Conservation (phyloP, 2,329 filamentous ascomycete genomes). For the Fusarium torulosum region DNA sequence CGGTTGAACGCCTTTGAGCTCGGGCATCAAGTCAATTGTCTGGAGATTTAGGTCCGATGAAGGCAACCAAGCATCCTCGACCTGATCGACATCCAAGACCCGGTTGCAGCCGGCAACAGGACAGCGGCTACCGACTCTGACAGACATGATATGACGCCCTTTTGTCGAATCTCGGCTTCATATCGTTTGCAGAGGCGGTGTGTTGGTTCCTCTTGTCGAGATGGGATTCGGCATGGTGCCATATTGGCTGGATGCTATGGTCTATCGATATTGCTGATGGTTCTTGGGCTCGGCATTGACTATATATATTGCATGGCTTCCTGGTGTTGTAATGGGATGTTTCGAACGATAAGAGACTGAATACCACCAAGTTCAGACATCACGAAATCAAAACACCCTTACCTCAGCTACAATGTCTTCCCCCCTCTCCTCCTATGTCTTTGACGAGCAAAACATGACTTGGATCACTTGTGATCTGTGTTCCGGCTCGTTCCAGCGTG, state of each 20-base stretch:
- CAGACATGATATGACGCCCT: slow-evolving; percentile 21
- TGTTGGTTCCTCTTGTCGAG: slow-evolving; percentile 22
- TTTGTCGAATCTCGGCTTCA: slow-evolving; percentile 15
- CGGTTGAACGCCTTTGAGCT: slow-evolving; percentile 30
- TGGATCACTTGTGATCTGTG: slow-evolving; percentile 47
- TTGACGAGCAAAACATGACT: slow-evolving; percentile 45
- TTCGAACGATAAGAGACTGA: slow-evolving; percentile 3
- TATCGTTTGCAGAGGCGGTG: slow-evolving; percentile 26
- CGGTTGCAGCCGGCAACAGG: slow-evolving; percentile 35
- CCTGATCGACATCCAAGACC: slow-evolving; percentile 39
- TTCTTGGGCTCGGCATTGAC: background rate
- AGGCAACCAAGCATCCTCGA: slow-evolving; percentile 39
- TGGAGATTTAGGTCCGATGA: slow-evolving; percentile 27
- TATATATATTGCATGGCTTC: slow-evolving; percentile 40
- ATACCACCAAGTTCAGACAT: background rate
- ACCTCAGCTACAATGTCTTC: slow-evolving; percentile 24
- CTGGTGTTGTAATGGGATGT: slow-evolving; percentile 3
- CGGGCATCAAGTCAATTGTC: slow-evolving; percentile 9
- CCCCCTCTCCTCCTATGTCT: slow-evolving; percentile 33
- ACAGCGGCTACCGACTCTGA: slow-evolving; percentile 35
- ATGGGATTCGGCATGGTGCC: slow-evolving; percentile 10
- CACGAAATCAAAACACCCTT: slow-evolving; percentile 2
- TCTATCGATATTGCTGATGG: slow-evolving; percentile 4
- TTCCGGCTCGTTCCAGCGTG: slow-evolving; percentile 42
- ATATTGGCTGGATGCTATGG: slow-evolving; percentile 18